phyloP scores from a whole-genome alignment of 495 filamentous ascomycete genomes.

The Parathielavia hyrcaniae region DNA sequence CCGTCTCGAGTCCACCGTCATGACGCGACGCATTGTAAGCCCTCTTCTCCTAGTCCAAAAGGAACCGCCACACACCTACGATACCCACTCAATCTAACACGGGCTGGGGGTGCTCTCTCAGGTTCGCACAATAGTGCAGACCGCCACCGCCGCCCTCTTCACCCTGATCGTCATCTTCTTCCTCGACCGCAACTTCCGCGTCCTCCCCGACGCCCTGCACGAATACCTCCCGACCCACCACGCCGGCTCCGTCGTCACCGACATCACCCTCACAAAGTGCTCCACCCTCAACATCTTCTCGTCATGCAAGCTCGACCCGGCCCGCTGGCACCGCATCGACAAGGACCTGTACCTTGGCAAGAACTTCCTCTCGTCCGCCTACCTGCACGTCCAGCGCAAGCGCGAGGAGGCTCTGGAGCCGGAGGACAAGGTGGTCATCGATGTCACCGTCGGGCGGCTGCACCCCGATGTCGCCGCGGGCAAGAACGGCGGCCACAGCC shows the following conservation, averaged over 20 bases:
- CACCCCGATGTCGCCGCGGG: conserved; percentile 54
- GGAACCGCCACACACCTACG: background rate
- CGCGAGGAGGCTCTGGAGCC: conserved; percentile 74
- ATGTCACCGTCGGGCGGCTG: conserved; percentile 70
- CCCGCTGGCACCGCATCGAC: conserved; percentile 75
- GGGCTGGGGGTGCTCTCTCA: conserved; percentile 20
- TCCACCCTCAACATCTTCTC: conserved; percentile 67
- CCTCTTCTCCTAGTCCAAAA: background rate
- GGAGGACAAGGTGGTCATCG: conserved; percentile 74
- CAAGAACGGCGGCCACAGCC: conserved; percentile 27
- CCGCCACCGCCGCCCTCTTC: conserved; percentile 58
- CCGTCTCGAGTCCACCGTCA: conserved; percentile 11
- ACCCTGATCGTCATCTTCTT: conserved; percentile 65
- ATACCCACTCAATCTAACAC: background rate
- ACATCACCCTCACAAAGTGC: conserved; percentile 78
- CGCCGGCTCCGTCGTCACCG: conserved; percentile 74
- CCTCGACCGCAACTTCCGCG: conserved; percentile 73
- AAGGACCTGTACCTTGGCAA: conserved; percentile 84
- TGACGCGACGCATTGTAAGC: conserved; percentile 31
- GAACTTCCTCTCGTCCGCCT: conserved; percentile 70
- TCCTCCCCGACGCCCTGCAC: conserved; percentile 76
- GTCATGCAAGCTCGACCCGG: conserved; percentile 69
- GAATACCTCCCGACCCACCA: conserved; percentile 77
- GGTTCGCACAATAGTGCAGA: conserved; percentile 81
- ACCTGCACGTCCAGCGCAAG: conserved; percentile 77